A percentile compares a stretch with the other conserved stretches of the same genome.
Conservation (phyloP, 495 filamentous ascomycete species). For the Hyaloscypha bicolor region DNA sequence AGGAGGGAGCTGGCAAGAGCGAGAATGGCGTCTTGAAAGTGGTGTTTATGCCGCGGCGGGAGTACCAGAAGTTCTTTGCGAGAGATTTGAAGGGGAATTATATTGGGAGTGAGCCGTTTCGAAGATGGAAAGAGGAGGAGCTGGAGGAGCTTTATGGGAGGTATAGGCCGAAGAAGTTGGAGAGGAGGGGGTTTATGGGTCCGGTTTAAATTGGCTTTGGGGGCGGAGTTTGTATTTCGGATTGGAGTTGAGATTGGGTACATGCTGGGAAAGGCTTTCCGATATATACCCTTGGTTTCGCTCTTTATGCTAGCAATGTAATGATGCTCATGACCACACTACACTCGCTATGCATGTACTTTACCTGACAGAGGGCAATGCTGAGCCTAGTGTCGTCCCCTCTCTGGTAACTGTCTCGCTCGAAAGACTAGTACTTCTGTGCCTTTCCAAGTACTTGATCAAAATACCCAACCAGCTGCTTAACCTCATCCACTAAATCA, state of each 20-base stretch:
- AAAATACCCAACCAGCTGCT: constrained; percentile 50
- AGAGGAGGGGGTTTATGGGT: constrained; percentile 6
- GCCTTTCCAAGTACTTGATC: constrained; percentile 31
- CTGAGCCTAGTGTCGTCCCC: too few relatives aligned
- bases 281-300: neutral
- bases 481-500: constrained; percentile 57
- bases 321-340: too few relatives aligned
- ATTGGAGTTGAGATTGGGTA: neutral
- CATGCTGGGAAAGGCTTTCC: neutral
- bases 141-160: constrained; percentile 23
- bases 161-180: constrained; percentile 18
- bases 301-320: neutral
- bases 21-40: constrained; percentile 23
- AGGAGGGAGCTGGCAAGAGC: neutral
- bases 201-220: neutral
- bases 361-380: too few relatives aligned
- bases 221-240: neutral
- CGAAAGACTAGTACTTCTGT: neutral
- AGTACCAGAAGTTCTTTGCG: constrained; percentile 34
- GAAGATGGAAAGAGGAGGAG: constrained; percentile 30
- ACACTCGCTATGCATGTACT: too few relatives aligned
- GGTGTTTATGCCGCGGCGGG: constrained; percentile 32
- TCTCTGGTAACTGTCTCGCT: too few relatives aligned
- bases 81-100: constrained; percentile 23
- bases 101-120: constrained; percentile 29